Evolutionary conservation across 2,329 filamentous ascomycete genomes (phyloP).

Genomic region (Beauveria varroae): DNA sequence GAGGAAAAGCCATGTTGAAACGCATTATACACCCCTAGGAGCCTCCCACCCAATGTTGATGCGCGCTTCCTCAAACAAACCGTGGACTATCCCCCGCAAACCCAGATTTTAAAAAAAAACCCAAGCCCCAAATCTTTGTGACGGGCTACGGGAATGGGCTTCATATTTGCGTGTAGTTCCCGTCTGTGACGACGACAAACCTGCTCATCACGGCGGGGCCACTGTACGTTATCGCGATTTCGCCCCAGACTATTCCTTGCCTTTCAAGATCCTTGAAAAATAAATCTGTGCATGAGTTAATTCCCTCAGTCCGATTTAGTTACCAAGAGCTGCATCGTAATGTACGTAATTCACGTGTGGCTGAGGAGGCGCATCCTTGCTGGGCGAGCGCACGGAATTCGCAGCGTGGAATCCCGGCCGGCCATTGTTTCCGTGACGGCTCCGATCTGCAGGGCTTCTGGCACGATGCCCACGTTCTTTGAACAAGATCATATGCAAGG

Average conservation of each 20-base stretch:
- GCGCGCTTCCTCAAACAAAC: too few relatives aligned
- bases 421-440: not conserved
- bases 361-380: not conserved
- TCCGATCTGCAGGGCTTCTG: not conserved
- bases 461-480: not conserved
- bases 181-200: not conserved
- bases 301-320: not conserved
- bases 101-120: too few relatives aligned
- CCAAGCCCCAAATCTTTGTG: too few relatives aligned
- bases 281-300: not conserved
- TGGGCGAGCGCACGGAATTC: not conserved
- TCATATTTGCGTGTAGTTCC: not conserved
- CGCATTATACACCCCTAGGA: too few relatives aligned
- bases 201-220: too few relatives aligned
- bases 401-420: not conserved
- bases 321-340: not conserved
- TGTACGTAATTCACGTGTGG: not conserved
- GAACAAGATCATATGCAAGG: not conserved
- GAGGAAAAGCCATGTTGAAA: too few relatives aligned
- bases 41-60: too few relatives aligned
- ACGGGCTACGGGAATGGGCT: not conserved
- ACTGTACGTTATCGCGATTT: not conserved
- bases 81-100: not conserved
- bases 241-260: slow-evolving; percentile 6
- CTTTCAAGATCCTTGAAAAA: not conserved